A percentile compares a stretch with the other conserved stretches of the same genome.
phyloP scores from a whole-genome alignment of 1,139 yeast species.

The Saccharomyces hybrid region DNA sequence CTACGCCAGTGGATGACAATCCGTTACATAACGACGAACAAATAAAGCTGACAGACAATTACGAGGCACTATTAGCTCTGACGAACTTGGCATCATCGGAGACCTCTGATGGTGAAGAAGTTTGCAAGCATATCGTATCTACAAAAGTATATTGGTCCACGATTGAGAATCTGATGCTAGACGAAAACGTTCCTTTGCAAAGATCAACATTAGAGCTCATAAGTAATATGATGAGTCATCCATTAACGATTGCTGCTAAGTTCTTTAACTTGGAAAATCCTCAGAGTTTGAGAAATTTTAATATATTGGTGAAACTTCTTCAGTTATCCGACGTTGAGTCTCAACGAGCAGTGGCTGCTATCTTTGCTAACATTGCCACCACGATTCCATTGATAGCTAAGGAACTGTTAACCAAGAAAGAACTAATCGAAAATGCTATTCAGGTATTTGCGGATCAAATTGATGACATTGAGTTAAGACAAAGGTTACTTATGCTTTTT shows the following conservation, averaged over 20 bases:
- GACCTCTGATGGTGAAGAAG: constrained; percentile 31
- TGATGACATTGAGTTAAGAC: constrained; percentile 22
- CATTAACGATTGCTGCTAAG: constrained; percentile 26
- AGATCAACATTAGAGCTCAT: constrained; percentile 27
- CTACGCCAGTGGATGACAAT: constrained; percentile 1
- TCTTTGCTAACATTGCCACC: constrained; percentile 27
- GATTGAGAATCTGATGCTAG: constrained; percentile 34
- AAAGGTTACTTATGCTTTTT: constrained; percentile 24
- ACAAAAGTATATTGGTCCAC: constrained; percentile 34
- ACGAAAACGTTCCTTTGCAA: constrained; percentile 22
- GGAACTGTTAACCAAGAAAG: constrained; percentile 19
- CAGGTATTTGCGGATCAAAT: constrained; percentile 19
- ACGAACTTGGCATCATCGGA: constrained; percentile 41
- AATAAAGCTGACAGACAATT: constrained; percentile 30
- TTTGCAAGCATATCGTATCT: constrained; percentile 27
- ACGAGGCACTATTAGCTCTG: constrained; percentile 41
- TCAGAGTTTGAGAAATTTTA: constrained; percentile 26
- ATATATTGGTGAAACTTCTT: constrained; percentile 24
- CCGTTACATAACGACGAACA: constrained; percentile 11
- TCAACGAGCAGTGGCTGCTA: constrained; percentile 31
- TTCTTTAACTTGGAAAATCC: constrained; percentile 31
- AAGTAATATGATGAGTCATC: constrained; percentile 28
- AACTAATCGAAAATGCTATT: constrained; percentile 18
- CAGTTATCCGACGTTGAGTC: constrained; percentile 26
- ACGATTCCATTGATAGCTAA: constrained; percentile 28